Base-by-base conservation (phyloP, 495 filamentous ascomycete genomes). In the Bryoglossum gracile region DNA sequence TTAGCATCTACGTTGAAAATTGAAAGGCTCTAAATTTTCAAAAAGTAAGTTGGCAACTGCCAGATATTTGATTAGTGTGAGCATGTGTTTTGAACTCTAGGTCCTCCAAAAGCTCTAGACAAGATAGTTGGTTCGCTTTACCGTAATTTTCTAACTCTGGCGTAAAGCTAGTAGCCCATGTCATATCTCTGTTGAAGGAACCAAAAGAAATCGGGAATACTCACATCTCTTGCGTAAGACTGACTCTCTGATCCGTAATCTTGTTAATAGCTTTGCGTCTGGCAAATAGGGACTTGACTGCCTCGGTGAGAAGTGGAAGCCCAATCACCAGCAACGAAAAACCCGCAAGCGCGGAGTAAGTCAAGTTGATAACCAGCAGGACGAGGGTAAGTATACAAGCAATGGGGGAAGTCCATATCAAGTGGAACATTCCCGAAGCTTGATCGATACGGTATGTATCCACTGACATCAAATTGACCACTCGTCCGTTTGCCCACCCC, bases 161-260 rank as follows among this genome's bases (percentile, higher is more conserved):
- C n/a, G n/a, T n/a, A n/a, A n/a, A n/a, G n/a, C n/a, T n/a, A n/a
- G n/a, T n/a, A n/a, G n/a, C n/a, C n/a, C n/a, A n/a, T n/a, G n/a
- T n/a, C n/a, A n/a, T n/a, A n/a, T n/a, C n/a, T n/a, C n/a, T n/a
- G n/a, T n/a, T n/a, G n/a, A n/a, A n/a, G n/a, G n/a, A n/a, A n/a
- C n/a, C n/a, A n/a, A n/a, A n/a, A n/a, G n/a, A n/a, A n/a, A n/a
- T n/a, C n/a, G n/a, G n/a, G n/a, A n/a, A n/a, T n/a, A n/a, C n/a
- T n/a, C n/a, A n/a, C n/a, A 97, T 94, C 59, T 97, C 91, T 60
- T 96, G 91, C 0, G 89, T 96, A 28, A 97, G 69, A 38, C 83
- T 83, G 5, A 97, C 89, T 34, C 91, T 75, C 63, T 88, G 84
- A 64, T 97, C 91, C 4, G 91, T 96, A 50, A 95, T 77, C 58